phyloP scores from a whole-genome alignment of 2,329 filamentous ascomycete genomes.

The Diaporthe caulivora region DNA sequence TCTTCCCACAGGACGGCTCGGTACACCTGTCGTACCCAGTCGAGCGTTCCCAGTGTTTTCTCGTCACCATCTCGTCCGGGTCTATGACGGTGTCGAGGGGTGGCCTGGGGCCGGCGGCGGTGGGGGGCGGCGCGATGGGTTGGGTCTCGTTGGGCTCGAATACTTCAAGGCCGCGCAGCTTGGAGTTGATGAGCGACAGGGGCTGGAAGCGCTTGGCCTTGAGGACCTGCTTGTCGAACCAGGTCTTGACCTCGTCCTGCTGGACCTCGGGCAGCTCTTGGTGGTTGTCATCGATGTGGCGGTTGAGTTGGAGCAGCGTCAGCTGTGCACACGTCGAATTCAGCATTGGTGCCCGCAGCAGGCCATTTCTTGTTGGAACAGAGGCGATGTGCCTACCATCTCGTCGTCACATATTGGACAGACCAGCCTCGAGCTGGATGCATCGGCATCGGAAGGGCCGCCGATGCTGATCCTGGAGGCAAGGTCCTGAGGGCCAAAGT shows the following conservation, averaged over 20 bases:
- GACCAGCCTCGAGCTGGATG: constrained; percentile 76
- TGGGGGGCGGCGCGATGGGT: constrained; percentile 50
- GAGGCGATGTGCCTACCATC: constrained; percentile 74
- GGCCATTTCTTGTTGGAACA: not conserved
- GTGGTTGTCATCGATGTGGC: constrained; percentile 86
- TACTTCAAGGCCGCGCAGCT: constrained; percentile 90
- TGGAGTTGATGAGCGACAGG: constrained; percentile 91
- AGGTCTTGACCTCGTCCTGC: constrained; percentile 95
- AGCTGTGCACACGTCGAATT: constrained; percentile 67
- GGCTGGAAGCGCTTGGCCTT: constrained; percentile 96
- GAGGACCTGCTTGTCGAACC: constrained; percentile 94
- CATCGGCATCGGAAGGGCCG: constrained; percentile 64
- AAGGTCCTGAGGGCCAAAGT: constrained; percentile 78
- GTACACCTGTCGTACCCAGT: constrained; percentile 83
- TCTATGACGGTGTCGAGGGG: constrained; percentile 66
- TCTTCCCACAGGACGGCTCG: constrained; percentile 86
- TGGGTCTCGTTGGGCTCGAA: constrained; percentile 89
- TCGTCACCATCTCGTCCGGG: constrained; percentile 90
- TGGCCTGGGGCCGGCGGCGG: constrained; percentile 54
- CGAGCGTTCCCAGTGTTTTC: constrained; percentile 88
- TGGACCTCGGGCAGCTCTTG: constrained; percentile 89
- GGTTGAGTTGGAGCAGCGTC: constrained; percentile 92
- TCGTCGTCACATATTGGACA: constrained; percentile 99
- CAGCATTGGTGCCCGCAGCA: not conserved
- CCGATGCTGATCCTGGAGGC: constrained; percentile 82